Conservation (phyloP, 78 protist species). For the Dictyostelium firmibasis region DNA sequence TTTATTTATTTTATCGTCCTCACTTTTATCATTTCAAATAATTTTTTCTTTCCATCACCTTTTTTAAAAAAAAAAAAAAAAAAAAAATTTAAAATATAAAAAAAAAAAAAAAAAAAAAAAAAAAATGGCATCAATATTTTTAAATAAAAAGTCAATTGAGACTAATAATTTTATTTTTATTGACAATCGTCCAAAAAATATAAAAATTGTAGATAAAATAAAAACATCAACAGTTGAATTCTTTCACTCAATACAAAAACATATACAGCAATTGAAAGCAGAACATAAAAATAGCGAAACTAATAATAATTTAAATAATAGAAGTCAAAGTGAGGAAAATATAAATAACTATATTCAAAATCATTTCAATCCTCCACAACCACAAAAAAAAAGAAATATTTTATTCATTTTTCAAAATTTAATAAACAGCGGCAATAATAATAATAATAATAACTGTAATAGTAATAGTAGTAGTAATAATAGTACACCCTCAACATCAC, state of each 20-base stretch:
- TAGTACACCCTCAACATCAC: not conserved
- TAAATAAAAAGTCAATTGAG: not conserved
- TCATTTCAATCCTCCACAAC: conserved; percentile 3
- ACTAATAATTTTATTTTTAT: conserved; percentile 1
- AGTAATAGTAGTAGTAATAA: not conserved
- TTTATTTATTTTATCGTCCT: not conserved
- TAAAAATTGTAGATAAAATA: not conserved
- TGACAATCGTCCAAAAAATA: not conserved
- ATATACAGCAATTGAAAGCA: not conserved
- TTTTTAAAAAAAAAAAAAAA: not conserved
- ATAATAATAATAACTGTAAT: not conserved
- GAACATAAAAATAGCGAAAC: not conserved
- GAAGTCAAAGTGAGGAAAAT: conserved; percentile 1
- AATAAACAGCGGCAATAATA: not conserved
- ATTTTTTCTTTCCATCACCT: not conserved
- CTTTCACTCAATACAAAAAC: not conserved
- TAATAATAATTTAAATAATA: not conserved
- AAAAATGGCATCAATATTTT: not conserved
- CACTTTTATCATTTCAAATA: not conserved
- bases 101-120: not conserved
- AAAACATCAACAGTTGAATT: not conserved
- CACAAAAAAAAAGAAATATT: conserved; percentile 8
- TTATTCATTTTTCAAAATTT: not conserved
- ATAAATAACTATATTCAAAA: not conserved
- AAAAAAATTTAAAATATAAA: not conserved